These are phyloP conservation scores for Dovyalis caffra DNA, from an alignment of 345 rosid genomes.

Conservation along the genomic window DNA sequence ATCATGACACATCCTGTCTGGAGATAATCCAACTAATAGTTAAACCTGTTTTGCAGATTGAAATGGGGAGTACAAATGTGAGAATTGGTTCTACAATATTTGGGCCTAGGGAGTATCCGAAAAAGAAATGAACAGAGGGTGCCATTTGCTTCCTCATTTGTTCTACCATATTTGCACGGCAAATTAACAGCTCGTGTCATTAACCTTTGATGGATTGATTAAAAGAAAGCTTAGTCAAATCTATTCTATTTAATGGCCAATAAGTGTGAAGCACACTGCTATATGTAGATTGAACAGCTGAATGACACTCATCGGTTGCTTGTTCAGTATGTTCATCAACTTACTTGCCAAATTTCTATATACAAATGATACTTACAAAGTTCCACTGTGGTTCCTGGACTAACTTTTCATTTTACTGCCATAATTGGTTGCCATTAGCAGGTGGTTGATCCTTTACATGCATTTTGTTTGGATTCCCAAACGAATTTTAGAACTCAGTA, in stretches of 20 bases:
- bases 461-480: too few species aligned
- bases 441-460: too few species aligned
- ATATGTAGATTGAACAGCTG: neutral
- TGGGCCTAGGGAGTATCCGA: slow-evolving; percentile 84
- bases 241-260: neutral
- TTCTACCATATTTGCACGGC: too few species aligned
- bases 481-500: too few species aligned
- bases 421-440: too few species aligned
- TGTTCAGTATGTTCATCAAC: neutral
- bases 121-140: slow-evolving; percentile 36
- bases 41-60: slow-evolving; percentile 52
- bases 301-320: neutral
- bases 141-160: neutral
- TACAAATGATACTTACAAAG: too few species aligned
- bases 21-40: neutral
- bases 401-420: too few species aligned
- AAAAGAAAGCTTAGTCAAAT: neutral
- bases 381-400: too few species aligned
- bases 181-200: neutral
- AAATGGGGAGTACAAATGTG: slow-evolving; percentile 90
- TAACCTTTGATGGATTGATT: neutral
- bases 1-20: neutral
- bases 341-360: too few species aligned
- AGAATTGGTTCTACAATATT: slow-evolving; percentile 90
- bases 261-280: neutral